Base-by-base conservation (phyloP, 2,329 filamentous ascomycete genomes). In the Fusarium phyllophilum region DNA sequence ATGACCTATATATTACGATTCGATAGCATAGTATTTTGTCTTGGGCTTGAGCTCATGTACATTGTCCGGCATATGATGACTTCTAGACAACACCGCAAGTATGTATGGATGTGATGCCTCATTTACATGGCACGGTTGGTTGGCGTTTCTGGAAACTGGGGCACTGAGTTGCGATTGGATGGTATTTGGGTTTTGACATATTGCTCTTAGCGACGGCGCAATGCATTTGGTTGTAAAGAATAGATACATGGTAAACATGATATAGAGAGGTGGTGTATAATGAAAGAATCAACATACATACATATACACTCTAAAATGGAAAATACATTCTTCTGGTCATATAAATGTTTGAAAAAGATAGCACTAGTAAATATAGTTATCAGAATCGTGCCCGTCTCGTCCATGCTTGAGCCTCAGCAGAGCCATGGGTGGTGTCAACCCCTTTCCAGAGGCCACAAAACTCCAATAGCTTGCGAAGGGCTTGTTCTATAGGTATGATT, bases 401-500 rank as follows among this genome's bases (percentile, higher is more conserved):
- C 39, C 26, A 52, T 62, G 26, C 59, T 59, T 44, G 44, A 54
- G 45, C 34, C 26, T 57, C 33, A 20, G 24, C 14, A 66, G 38
- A 45, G 33, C 31, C 17, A 38, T 41, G 20, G 39, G 62, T 38
- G 20, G 39, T 65, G 22, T 17, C 31, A 65, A 29, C 20, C 49
- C 38, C 41, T 42, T 15, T 39, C 55, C 17, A 42, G 22, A 42
- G 54, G 44, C 44, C 55, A 41, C 61, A 36, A 26, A 49, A 44
- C 22, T 45, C 33, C 45, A 42, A 31, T 29, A 55, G 64, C 48
- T 58, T 34, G 42, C 49, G 20, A 48, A 51, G 39, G 42, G 55
- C 57, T 64, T 69, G 55, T 66, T 78, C 68, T 75, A 74, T 78
- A 76, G 31, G 17, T 78, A 69, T 72, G 62, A 39, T 51, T 62